phyloP scores from a whole-genome alignment of 164 flowering plant genomes.

The Amborella trichopoda region DNA sequence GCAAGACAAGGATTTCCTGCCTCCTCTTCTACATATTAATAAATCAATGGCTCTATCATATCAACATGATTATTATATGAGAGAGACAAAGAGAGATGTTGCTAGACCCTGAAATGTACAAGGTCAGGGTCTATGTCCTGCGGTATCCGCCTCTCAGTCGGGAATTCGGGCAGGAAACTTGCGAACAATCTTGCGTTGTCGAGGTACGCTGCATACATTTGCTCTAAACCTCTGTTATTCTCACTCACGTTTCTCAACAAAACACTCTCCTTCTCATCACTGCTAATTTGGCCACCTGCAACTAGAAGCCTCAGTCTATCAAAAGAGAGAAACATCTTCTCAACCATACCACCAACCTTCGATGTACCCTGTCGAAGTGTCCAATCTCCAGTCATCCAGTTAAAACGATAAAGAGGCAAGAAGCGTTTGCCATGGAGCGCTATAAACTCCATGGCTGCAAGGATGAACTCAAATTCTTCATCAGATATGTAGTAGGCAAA shows the following conservation, averaged over 20 bases:
- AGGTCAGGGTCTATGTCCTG: conserved; percentile 24
- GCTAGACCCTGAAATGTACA: conserved; percentile 31
- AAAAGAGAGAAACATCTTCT: background rate
- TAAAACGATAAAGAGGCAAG: conserved; percentile 52
- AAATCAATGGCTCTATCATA: too few species aligned
- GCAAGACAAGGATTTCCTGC: too few species aligned
- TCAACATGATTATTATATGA: too few species aligned
- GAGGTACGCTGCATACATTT: conserved; percentile 25
- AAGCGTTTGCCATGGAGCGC: conserved; percentile 62
- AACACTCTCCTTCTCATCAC: background rate
- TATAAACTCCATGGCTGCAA: conserved; percentile 58
- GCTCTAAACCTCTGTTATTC: background rate
- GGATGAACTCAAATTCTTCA: conserved; percentile 61
- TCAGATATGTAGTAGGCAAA: conserved; percentile 69
- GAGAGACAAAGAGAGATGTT: background rate
- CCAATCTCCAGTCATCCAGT: conserved; percentile 63
- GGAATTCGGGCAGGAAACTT: conserved; percentile 35
- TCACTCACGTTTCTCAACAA: too few species aligned
- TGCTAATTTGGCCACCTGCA: background rate
- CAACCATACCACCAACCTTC: conserved; percentile 3
- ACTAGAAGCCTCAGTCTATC: background rate
- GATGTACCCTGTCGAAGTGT: conserved; percentile 22
- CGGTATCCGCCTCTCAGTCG: conserved; percentile 26
- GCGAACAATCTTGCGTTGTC: conserved; percentile 36
- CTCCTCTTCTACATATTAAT: too few species aligned